phyloP scores from a whole-genome alignment of 495 filamentous ascomycete genomes.

The Clavariopsis aquatica region DNA sequence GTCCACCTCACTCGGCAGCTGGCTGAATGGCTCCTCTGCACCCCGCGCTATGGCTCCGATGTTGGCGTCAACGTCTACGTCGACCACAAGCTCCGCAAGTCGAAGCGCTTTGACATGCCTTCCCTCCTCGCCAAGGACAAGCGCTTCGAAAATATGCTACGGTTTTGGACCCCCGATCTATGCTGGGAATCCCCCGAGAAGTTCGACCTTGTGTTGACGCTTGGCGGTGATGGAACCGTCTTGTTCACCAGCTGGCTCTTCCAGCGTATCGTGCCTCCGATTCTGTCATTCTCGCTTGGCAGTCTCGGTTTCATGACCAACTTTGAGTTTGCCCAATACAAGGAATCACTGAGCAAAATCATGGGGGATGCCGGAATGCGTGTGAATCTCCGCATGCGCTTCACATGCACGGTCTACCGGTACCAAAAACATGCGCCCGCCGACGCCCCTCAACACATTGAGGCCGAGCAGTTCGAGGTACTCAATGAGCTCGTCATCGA shows the following conservation, averaged over 20 bases:
- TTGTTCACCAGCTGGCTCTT: conserved; percentile 93
- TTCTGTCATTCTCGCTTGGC: conserved; percentile 84
- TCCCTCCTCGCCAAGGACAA: conserved; percentile 69
- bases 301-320: conserved; percentile 90
- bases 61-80: conserved; percentile 89
- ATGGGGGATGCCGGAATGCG: conserved; percentile 94
- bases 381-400: conserved; percentile 94
- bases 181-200: conserved; percentile 88
- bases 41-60: conserved; percentile 77
- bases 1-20: conserved; percentile 84
- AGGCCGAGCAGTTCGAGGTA: conserved; percentile 83
- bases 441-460: conserved; percentile 39
- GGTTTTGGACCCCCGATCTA: conserved; percentile 92
- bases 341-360: conserved; percentile 73
- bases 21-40: conserved; percentile 80
- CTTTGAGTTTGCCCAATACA: conserved; percentile 84
- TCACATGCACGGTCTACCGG: conserved; percentile 91
- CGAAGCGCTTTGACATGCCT: conserved; percentile 80
- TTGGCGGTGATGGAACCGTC: conserved; percentile 91
- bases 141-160: conserved; percentile 74
- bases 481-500: conserved; percentile 98
- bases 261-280: conserved; percentile 86
- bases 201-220: conserved; percentile 88
- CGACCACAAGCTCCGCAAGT: conserved; percentile 82
- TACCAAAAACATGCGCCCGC: conserved; percentile 23